Percentiles rank a stretch among this genome's conserved stretches.
Conservation (phyloP, 164 flowering plant species). For the Vitis cinerea region DNA sequence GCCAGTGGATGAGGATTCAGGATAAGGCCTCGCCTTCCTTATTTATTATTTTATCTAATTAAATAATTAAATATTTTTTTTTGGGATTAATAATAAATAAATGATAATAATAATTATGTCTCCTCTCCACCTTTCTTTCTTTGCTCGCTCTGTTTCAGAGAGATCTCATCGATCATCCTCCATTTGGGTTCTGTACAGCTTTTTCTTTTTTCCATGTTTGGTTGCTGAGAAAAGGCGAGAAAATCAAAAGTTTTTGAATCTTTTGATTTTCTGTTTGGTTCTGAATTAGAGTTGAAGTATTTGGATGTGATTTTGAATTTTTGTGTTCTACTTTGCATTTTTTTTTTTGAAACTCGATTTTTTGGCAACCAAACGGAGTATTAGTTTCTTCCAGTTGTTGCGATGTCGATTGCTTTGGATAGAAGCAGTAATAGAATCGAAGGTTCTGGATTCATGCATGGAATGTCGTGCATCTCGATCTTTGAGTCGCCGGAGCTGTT, state of each 20-base stretch:
- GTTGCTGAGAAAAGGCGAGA: not conserved
- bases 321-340: too few species aligned
- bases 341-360: too few species aligned
- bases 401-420: conserved; percentile 30
- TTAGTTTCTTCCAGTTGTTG: too few species aligned
- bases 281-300: too few species aligned
- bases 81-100: not conserved
- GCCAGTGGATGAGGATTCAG: conserved; percentile 1
- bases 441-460: conserved; percentile 2
- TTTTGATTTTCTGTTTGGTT: too few species aligned
- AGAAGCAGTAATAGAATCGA: conserved; percentile 6
- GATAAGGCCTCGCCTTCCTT: not conserved
- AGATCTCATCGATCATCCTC: not conserved
- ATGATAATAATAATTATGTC: conserved; percentile 4
- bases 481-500: conserved; percentile 14
- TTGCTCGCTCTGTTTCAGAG: not conserved
- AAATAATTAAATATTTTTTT: not conserved
- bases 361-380: too few species aligned
- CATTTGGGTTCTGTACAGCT: not conserved
- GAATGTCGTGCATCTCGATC: conserved; percentile 1
- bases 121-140: not conserved
- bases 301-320: too few species aligned
- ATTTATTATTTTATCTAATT: not conserved
- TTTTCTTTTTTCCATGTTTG: not conserved
- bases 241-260: too few species aligned